These are phyloP conservation scores for Orobanche coerulescens DNA, from an alignment of 257 asterid species.

Conservation along the genomic window DNA sequence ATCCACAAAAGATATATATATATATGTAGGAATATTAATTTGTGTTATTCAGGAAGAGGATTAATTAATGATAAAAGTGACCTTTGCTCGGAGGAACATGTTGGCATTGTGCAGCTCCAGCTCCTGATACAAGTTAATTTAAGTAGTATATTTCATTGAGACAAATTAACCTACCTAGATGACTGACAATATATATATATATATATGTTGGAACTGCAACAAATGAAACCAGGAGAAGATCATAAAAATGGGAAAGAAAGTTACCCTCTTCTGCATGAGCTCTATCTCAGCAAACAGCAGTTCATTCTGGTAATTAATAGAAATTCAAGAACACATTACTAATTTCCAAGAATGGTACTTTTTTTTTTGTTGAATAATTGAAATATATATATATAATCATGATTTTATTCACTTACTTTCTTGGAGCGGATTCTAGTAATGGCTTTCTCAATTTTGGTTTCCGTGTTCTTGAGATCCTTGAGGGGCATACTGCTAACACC, in stretches of 20 bases:
- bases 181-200: too few species aligned
- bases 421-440: constrained; percentile 61
- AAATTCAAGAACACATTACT: background rate
- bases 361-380: background rate
- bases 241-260: background rate
- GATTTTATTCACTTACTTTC: constrained; percentile 63
- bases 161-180: too few species aligned
- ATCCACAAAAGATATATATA: too few species aligned
- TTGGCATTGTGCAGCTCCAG: constrained; percentile 84
- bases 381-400: background rate
- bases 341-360: too few species aligned
- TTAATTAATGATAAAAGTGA: too few species aligned
- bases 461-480: constrained; percentile 56
- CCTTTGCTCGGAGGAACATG: constrained; percentile 92
- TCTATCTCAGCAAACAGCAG: constrained; percentile 80
- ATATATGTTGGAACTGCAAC: background rate
- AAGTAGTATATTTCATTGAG: too few species aligned
- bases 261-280: constrained; percentile 87
- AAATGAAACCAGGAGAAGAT: background rate
- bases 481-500: constrained; percentile 46
- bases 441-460: constrained; percentile 67
- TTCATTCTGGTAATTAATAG: constrained; percentile 64
- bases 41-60: too few species aligned
- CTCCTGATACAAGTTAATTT: constrained; percentile 76
- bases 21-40: too few species aligned